Evolutionary conservation across 2,329 filamentous ascomycete genomes (phyloP).

Genomic region (Elsinoe perseae): DNA sequence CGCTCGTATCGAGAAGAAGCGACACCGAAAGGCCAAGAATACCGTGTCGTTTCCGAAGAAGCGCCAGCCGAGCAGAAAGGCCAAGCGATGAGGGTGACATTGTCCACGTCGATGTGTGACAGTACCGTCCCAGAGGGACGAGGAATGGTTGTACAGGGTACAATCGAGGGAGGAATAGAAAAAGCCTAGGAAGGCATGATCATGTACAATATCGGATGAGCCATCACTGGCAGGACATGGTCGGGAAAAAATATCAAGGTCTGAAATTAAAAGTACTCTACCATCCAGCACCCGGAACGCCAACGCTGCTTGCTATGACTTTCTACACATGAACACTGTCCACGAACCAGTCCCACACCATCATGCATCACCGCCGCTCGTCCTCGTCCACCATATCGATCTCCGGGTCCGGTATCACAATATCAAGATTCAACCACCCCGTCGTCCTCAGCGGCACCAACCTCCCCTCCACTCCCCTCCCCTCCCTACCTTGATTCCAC

Average conservation of each 20-base stretch:
- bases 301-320: neutral
- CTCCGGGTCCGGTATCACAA: slow-evolving; percentile 72
- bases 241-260: neutral
- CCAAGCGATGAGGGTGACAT: slow-evolving; percentile 23
- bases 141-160: no score
- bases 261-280: neutral
- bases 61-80: slow-evolving; percentile 20
- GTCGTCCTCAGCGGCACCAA: slow-evolving; percentile 73
- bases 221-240: neutral
- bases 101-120: no score
- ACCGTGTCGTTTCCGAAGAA: slow-evolving; percentile 32
- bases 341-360: neutral
- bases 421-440: slow-evolving; percentile 80
- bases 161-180: neutral
- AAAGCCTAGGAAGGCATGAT: neutral
- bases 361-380: slow-evolving; percentile 11
- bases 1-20: slow-evolving; percentile 31
- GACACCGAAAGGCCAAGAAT: slow-evolving; percentile 33
- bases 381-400: slow-evolving; percentile 39
- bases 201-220: neutral
- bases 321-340: neutral
- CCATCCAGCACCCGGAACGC: neutral
- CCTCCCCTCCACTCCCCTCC: slow-evolving; percentile 55
- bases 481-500: slow-evolving; percentile 66
- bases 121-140: no score